Evolutionary conservation across 352 stramenopile genomes (phyloP), one percentile per base, ranked within the genome.

Genomic region (Phytophthora pisi): DNA sequence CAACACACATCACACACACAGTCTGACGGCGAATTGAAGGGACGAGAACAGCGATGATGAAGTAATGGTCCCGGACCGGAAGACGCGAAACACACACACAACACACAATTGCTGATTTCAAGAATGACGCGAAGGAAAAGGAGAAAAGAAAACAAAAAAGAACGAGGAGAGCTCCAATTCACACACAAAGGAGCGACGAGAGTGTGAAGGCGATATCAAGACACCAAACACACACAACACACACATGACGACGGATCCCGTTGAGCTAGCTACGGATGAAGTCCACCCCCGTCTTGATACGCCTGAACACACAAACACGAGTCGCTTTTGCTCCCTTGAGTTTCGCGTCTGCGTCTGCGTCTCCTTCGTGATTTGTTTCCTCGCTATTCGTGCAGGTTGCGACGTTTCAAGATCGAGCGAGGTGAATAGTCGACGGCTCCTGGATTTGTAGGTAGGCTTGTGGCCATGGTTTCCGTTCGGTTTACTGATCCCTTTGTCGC

Each of bases 381-480:
- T 43, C 64, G 4, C 47, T 43, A 30, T 28, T 28, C 43, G n/a
- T 30, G 43, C 43, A 64, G 53, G 30, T 20, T 49, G 52, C 57
- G 61, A 66, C 66, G 42, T 61, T 73, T 78, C 66, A 61, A 64
- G 15, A 31, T n/a, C n/a, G n/a, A n/a, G 24, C n/a, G 50, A 42
- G 13, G 45, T 56, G 11, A 38, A 43, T 43, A 34, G 42, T 43
- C n/a, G 34, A 40, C 24, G 47, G 23, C 40, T 46, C 40, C 40
- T 46, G 40, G 40, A 46, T 40, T 6, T 30, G 26, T 7, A 30
- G 13, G 15, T 10, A 46, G 40, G 15, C 16, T 46, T 46, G 40
- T 46, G 40, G 3, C 13, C 4, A 16, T 46, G 15, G 5, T 40
- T 46, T 23, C 23, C 15, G 11, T 20, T 46, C 40, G 6, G 15